Base-by-base conservation (phyloP, 169 alveolate genomes). In the Plasmodium adleri region DNA sequence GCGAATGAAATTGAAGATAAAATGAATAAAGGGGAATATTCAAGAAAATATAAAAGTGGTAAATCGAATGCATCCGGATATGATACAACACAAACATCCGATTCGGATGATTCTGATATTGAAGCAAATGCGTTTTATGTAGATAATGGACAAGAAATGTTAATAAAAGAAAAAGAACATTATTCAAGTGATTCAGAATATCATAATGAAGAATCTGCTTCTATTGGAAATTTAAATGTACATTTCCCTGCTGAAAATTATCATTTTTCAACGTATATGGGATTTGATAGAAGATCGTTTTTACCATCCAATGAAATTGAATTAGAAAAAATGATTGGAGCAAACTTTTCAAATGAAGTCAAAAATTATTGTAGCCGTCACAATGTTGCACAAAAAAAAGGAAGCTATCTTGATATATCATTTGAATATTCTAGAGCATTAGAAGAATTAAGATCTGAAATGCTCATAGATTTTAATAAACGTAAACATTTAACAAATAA, bases 321-420 rank as follows among this genome's bases (percentile, higher is more conserved):
- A 50, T 70, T 83, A 70, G 28, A 59, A 56, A 83, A 83, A 83
- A 83, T 83, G 91, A 70, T 83, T 13, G 91, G 91, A 83, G 20
- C 62, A 28, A 50, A 68, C 24, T 83, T 83, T 47, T 67, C 74
- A n/a, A 63, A 52, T 68, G 85, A 70, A 72, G 64, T 83, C 2
- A 24, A 59, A 45, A 54, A 70, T 43, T 83, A 83, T 49, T 83
- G 91, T 20, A 60, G 68, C 59, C 62, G 22, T 22, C 43, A 83
- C 39, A 49, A 17, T 43, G 64, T 72, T n/a, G 3, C 24, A 39
- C 50, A 68, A 45, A 78, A 66, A 49, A 49, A 17, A 64, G 91
- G 91, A 2, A 20, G 50, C 9, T 83, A 67, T 72, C 22, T 83
- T 13, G 22, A 83, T 49, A 8, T 70, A 12, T 49, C 91, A 26